These are phyloP conservation scores for Ophiorrhiza pumila DNA, from an alignment of 257 asterid species.

Conservation along the genomic window DNA sequence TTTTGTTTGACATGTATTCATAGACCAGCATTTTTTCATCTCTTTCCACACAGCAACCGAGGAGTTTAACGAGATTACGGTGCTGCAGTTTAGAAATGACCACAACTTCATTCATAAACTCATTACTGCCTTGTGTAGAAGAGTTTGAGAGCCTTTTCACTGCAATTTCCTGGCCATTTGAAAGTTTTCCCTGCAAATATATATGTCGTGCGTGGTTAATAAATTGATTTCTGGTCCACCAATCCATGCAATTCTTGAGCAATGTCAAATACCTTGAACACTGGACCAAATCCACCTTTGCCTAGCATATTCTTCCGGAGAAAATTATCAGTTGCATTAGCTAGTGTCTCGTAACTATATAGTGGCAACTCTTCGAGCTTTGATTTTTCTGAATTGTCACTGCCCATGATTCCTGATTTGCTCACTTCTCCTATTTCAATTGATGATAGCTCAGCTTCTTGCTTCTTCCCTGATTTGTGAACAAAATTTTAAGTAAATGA, in stretches of 20 bases:
- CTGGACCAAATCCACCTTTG: too few species aligned
- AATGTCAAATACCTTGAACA: too few species aligned
- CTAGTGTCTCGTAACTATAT: conserved; percentile 25
- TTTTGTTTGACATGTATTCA: conserved; percentile 61
- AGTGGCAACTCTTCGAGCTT: conserved; percentile 6
- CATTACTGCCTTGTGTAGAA: conserved; percentile 46
- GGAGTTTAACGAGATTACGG: conserved; percentile 47
- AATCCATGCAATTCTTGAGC: not conserved
- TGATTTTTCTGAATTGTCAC: too few species aligned
- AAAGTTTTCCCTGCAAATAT: conserved; percentile 16
- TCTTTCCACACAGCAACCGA: conserved; percentile 47
- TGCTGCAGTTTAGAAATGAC: conserved; percentile 45
- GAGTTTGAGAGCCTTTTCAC: conserved; percentile 30
- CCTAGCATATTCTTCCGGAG: conserved; percentile 28
- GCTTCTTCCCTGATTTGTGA: not conserved
- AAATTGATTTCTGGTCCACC: not conserved
- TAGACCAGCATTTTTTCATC: conserved; percentile 51
- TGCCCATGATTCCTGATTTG: too few species aligned
- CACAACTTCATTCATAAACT: conserved; percentile 50
- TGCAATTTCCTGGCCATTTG: conserved; percentile 17
- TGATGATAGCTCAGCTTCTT: not conserved
- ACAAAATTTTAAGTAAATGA: not conserved
- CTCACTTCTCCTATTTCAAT: too few species aligned
- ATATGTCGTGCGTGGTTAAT: not conserved
- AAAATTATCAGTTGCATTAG: conserved; percentile 45